Conservation (phyloP, 1,284 basidiomycete genomes). For the Sphagnurus paluster region DNA sequence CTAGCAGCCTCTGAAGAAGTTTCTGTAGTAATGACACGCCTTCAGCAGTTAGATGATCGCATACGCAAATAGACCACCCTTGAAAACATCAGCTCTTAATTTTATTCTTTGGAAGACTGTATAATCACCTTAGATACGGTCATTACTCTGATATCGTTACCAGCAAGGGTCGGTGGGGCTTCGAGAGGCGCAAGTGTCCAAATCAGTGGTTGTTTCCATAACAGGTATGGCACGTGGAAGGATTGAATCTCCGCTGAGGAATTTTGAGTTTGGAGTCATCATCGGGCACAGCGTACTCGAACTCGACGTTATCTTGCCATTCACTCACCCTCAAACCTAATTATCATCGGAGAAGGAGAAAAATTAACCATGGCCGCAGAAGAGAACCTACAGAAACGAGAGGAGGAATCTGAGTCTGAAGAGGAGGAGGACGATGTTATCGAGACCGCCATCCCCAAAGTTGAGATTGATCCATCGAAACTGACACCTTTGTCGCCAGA, state of each 20-base stretch:
- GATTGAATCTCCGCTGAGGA: slow-evolving; percentile 16
- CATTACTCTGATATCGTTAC: not conserved
- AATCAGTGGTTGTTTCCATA: not conserved
- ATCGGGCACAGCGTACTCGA: not conserved
- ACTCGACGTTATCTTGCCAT: not conserved
- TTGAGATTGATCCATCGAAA: slow-evolving; percentile 78
- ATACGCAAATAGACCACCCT: too few relatives aligned
- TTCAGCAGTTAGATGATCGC: too few relatives aligned
- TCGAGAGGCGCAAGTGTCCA: not conserved
- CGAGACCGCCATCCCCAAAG: slow-evolving; percentile 54
- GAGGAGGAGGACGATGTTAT: slow-evolving; percentile 58
- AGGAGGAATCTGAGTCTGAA: slow-evolving; percentile 70
- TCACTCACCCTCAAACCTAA: not conserved
- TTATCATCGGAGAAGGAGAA: not conserved
- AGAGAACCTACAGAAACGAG: slow-evolving; percentile 59
- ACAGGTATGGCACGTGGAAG: slow-evolving; percentile 11
- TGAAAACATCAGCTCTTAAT: too few relatives aligned
- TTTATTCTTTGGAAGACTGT: too few relatives aligned
- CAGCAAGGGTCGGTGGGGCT: not conserved
- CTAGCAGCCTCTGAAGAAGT: too few relatives aligned
- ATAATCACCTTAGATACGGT: too few relatives aligned
- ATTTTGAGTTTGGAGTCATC: slow-evolving; percentile 11
- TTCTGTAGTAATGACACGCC: too few relatives aligned
- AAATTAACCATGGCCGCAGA: slow-evolving; percentile 53
- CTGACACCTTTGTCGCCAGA: slow-evolving; percentile 92